Percentiles rank a stretch among this genome's conserved stretches.
phyloP scores from a whole-genome alignment of 2,329 filamentous ascomycete genomes.

The Aspergillus quadrilineatus region DNA sequence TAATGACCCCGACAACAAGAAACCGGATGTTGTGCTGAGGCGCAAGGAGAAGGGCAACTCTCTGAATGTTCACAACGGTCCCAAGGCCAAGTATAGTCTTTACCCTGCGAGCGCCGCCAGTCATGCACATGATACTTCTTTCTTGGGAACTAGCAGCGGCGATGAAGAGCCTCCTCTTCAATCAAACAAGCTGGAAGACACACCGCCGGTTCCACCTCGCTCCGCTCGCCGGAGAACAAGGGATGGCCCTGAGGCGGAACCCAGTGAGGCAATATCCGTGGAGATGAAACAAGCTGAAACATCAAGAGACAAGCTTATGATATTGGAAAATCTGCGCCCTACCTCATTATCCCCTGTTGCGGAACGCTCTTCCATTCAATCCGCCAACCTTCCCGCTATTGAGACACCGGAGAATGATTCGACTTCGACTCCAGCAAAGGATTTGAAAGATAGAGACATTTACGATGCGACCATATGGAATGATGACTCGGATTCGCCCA shows the following conservation, averaged over 20 bases:
- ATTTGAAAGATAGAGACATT: constrained; percentile 9
- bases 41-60: constrained; percentile 28
- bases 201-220: constrained; percentile 10
- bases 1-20: constrained; percentile 21
- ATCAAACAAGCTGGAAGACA: constrained; percentile 23
- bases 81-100: constrained; percentile 29
- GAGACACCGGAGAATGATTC: constrained; percentile 13
- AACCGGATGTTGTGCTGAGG: constrained; percentile 17
- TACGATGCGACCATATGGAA: constrained; percentile 23
- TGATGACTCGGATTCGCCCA: constrained; percentile 24
- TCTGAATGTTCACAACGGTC: constrained; percentile 23
- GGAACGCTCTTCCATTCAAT: constrained; percentile 28
- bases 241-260: constrained; percentile 10
- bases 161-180: constrained; percentile 30
- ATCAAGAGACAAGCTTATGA: constrained; percentile 10
- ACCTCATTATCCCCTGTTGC: constrained; percentile 28
- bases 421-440: neutral
- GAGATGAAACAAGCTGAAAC: constrained; percentile 9
- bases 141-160: constrained; percentile 37
- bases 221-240: constrained; percentile 14
- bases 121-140: constrained; percentile 30
- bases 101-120: constrained; percentile 27
- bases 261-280: constrained; percentile 11
- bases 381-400: constrained; percentile 7
- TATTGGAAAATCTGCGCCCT: constrained; percentile 18